phyloP scores from a whole-genome alignment of 2,329 filamentous ascomycete genomes.

The Fusarium sororula region DNA sequence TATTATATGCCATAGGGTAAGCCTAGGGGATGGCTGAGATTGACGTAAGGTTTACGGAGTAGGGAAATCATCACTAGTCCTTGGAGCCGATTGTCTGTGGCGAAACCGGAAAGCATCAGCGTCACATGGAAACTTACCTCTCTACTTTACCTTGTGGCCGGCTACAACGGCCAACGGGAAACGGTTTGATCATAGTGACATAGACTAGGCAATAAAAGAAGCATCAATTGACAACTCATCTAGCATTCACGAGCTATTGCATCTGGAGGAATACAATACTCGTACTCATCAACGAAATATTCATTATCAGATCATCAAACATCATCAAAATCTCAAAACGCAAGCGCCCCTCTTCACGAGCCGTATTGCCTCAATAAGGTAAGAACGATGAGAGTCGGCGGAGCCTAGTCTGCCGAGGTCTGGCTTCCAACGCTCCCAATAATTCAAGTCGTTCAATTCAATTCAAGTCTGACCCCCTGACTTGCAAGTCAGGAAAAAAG shows the following conservation, averaged over 20 bases:
- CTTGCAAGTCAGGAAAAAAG: too few species aligned
- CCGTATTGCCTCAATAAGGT: constrained; percentile 10
- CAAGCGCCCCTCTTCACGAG: not conserved
- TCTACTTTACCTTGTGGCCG: not conserved
- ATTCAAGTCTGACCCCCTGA: too few species aligned
- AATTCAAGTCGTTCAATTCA: too few species aligned
- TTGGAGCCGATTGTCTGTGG: constrained; percentile 10
- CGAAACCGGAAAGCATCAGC: constrained; percentile 25
- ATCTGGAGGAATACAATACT: not conserved
- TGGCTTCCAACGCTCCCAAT: too few species aligned
- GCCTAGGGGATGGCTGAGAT: not conserved
- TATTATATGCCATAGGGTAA: not conserved
- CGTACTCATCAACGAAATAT: not conserved
- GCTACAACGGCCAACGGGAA: constrained; percentile 8
- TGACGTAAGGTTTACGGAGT: constrained; percentile 6
- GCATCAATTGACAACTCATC: not conserved
- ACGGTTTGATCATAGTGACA: not conserved
- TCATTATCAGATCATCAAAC: not conserved
- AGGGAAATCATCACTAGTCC: not conserved
- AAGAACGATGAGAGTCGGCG: constrained; percentile 19
- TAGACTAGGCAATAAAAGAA: not conserved
- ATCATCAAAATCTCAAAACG: not conserved
- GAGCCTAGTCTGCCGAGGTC: constrained; percentile 37
- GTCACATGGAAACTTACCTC: constrained; percentile 29
- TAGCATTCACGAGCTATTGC: not conserved